phyloP scores from a whole-genome alignment of 108 stramenopile species.

The Chaetoceros tenuissimus region DNA sequence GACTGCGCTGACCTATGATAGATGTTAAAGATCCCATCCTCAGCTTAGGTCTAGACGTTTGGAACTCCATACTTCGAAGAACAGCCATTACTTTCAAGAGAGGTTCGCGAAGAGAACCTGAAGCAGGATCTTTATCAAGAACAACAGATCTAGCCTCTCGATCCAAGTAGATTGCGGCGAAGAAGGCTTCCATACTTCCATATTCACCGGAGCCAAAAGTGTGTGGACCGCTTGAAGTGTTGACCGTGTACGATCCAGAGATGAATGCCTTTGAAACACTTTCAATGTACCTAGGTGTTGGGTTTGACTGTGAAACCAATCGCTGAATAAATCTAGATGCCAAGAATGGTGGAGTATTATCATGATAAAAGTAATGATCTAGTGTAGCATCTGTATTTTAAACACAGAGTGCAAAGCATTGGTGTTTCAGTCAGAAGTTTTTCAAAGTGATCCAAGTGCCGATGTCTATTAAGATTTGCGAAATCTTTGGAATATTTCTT shows the following conservation, averaged over 20 bases:
- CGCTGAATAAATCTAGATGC: conserved; percentile 35
- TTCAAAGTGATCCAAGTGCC: too few species aligned
- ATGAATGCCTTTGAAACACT: conserved; percentile 33
- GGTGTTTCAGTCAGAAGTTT: too few species aligned
- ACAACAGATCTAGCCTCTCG: conserved; percentile 30
- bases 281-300: conserved; percentile 29
- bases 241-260: conserved; percentile 14
- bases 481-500: too few species aligned
- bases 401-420: too few species aligned
- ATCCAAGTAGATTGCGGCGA: conserved; percentile 47
- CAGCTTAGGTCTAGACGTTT: conserved; percentile 9
- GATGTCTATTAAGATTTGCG: too few species aligned
- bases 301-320: conserved; percentile 37
- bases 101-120: conserved; percentile 44
- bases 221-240: neutral
- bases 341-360: conserved; percentile 44
- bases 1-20: conserved; percentile 25
- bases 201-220: conserved; percentile 37
- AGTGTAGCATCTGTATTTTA: conserved; percentile 46
- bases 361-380: conserved; percentile 46
- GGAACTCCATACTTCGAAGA: conserved; percentile 42
- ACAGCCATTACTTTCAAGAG: conserved; percentile 37
- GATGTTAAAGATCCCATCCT: conserved; percentile 28
- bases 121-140: conserved; percentile 44
- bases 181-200: conserved; percentile 47